Conservation (phyloP, 495 filamentous ascomycete species). For the Aspergillus sclerotioniger region DNA sequence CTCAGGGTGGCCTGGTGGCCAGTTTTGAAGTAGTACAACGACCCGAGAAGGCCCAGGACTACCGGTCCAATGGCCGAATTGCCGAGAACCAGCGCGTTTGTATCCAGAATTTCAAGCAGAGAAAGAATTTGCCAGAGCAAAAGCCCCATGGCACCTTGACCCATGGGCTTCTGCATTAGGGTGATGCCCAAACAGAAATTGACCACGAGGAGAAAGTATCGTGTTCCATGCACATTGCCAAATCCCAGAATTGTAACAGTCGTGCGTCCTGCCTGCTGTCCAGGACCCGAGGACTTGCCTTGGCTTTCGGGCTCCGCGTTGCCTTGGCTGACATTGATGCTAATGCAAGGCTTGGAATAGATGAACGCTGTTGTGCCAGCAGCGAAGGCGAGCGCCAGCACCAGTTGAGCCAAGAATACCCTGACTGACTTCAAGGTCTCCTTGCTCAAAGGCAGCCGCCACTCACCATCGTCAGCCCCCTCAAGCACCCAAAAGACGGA, state of each 20-base stretch:
- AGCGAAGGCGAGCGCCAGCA: slow-evolving; percentile 64
- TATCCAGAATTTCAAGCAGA: slow-evolving; percentile 83
- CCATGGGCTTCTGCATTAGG: slow-evolving; percentile 93
- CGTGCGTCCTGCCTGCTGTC: slow-evolving; percentile 40
- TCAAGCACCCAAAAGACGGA: slow-evolving; percentile 89
- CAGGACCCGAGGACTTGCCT: slow-evolving; percentile 31
- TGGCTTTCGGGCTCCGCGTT: slow-evolving; percentile 22
- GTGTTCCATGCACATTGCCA: slow-evolving; percentile 86
- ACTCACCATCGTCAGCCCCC: slow-evolving; percentile 83
- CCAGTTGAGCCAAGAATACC: slow-evolving; percentile 69
- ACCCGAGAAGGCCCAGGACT: slow-evolving; percentile 79
- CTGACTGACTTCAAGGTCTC: slow-evolving; percentile 71
- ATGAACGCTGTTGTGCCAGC: slow-evolving; percentile 69
- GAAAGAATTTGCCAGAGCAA: slow-evolving; percentile 82
- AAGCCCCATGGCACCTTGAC: slow-evolving; percentile 75
- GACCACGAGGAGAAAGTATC: slow-evolving; percentile 80
- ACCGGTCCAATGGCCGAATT: slow-evolving; percentile 78
- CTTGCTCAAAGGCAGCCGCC: slow-evolving; percentile 70
- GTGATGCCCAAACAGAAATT: slow-evolving; percentile 73
- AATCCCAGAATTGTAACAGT: slow-evolving; percentile 83
- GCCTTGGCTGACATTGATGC: slow-evolving; percentile 46
- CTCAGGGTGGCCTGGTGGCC: slow-evolving; percentile 89
- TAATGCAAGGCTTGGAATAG: slow-evolving; percentile 74
- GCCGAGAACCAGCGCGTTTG: slow-evolving; percentile 58
- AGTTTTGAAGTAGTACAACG: slow-evolving; percentile 95